Percentiles rank a stretch among this genome's conserved stretches.
Evolutionary conservation across 306 rosid genomes (phyloP).

Genomic region (Chamaecrista fasciculata): DNA sequence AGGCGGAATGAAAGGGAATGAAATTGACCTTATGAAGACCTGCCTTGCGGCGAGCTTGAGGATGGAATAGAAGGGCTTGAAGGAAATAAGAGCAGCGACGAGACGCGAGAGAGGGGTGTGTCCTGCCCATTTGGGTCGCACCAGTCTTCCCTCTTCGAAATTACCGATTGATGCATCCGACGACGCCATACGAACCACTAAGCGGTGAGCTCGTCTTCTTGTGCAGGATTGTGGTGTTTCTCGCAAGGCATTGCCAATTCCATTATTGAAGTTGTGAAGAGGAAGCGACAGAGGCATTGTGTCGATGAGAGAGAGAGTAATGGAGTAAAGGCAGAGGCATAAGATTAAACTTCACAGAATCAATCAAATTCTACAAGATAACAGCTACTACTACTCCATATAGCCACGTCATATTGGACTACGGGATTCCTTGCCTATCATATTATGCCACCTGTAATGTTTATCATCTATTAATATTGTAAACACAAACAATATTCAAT

Average conservation of each 20-base stretch:
- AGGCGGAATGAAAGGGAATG: neutral
- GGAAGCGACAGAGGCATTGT: conserved; percentile 44
- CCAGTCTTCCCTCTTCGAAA: conserved; percentile 48
- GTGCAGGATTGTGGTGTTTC: neutral
- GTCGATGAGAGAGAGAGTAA: too few relatives aligned
- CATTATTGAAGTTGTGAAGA: conserved; percentile 31
- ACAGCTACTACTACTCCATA: neutral
- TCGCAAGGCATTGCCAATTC: conserved; percentile 21
- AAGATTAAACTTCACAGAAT: too few relatives aligned
- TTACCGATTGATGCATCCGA: conserved; percentile 27
- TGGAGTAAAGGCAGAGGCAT: too few relatives aligned
- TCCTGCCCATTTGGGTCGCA: conserved; percentile 53
- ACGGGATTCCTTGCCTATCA: neutral
- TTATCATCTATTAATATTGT: too few relatives aligned
- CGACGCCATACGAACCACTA: conserved; percentile 30
- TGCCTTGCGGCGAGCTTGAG: conserved; percentile 66
- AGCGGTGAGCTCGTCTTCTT: conserved; percentile 7
- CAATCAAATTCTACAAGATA: too few relatives aligned
- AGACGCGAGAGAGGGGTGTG: conserved; percentile 58
- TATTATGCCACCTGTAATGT: conserved; percentile 25
- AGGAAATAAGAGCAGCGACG: conserved; percentile 50
- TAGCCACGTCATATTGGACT: neutral
- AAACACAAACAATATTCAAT: too few relatives aligned
- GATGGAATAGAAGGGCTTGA: conserved; percentile 60
- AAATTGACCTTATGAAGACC: conserved; percentile 52